Evolutionary conservation across 2,329 filamentous ascomycete species (phyloP), one percentile per base, ranked within the genome.

Genomic region (Fonsecaea erecta): DNA sequence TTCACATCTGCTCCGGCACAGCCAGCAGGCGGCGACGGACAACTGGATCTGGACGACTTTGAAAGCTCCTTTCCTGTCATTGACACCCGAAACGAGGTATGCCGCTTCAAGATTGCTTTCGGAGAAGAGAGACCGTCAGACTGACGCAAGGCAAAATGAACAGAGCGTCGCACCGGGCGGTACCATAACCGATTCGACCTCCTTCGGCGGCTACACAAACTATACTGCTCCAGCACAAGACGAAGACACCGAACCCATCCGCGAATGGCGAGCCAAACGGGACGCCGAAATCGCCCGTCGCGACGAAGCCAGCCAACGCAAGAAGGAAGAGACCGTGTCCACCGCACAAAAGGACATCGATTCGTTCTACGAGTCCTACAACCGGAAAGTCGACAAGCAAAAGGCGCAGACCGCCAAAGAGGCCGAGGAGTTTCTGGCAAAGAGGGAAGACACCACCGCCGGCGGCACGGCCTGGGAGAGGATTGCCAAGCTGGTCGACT

Each of bases 351-450:
- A 93, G 77, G 95, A 96, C 78, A 96, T 99, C 70, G 95, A 99
- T 77, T 95, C 97, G 77, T 99, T 98, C 81, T 99, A 99, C 84
- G 93, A 97, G 76, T 97, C 97, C 80, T 99, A 99, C 84, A 98
- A 98, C 83, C 89, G 90, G 79, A 97, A 97, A 83, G 94, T 95
- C 78, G 95, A 99, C 78, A 98, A 98, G 85, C 87, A 86, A 65
- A 90, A 97, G 71, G 84, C 90, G 24, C 92, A 96, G 82, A 95
- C 94, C 63, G 88, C 90, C 74, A 90, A 91, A 77, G 95, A 99
- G 73, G 95, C 94, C 6, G 94, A 98, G 75, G 88, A 97, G 75
- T 99, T 98, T 79, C 82, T 98, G 53, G 89, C 86, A 61, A 93
- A 84, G 78, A 88, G 93, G 66, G 94, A 99, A 77, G 93, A 98